phyloP scores from a whole-genome alignment of 2,329 filamentous ascomycete species.

The Dendryphion nanum region DNA sequence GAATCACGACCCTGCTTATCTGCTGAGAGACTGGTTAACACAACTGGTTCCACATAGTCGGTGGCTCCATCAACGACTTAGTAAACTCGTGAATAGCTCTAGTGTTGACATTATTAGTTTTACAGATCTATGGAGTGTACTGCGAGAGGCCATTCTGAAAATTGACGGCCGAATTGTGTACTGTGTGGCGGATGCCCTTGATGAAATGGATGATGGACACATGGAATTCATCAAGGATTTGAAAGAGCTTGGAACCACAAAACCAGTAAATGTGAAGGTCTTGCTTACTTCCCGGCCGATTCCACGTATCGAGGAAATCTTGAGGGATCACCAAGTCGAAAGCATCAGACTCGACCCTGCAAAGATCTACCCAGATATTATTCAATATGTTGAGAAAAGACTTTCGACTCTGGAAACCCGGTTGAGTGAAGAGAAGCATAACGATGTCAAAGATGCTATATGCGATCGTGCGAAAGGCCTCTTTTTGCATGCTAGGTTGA shows the following conservation, averaged over 20 bases:
- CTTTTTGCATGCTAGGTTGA: conserved; percentile 47
- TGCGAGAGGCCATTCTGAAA: conserved; percentile 8
- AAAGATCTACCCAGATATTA: not conserved
- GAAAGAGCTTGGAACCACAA: conserved; percentile 28
- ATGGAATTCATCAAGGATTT: conserved; percentile 38
- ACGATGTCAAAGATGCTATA: no score
- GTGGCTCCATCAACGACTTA: conserved; percentile 18
- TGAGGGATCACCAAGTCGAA: not conserved
- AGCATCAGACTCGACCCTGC: not conserved
- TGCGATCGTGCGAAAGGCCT: conserved; percentile 37
- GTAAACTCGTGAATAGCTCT: conserved; percentile 6
- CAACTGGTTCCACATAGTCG: conserved; percentile 30
- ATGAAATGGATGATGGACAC: conserved; percentile 50
- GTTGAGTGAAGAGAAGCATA: no score
- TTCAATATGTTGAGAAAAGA: not conserved
- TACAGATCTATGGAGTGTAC: conserved; percentile 12
- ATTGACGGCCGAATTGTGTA: conserved; percentile 31
- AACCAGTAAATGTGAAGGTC: conserved; percentile 39
- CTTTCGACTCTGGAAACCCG: not conserved
- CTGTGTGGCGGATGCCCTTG: conserved; percentile 46
- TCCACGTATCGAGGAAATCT: conserved; percentile 25
- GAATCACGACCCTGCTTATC: conserved; percentile 23
- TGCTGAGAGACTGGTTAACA: conserved; percentile 33
- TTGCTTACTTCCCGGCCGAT: conserved; percentile 46
- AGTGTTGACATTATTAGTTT: no score